A percentile compares a stretch with the other conserved stretches of the same genome.
phyloP scores from a whole-genome alignment of 345 rosid genomes.

The Erodium maritimum region DNA sequence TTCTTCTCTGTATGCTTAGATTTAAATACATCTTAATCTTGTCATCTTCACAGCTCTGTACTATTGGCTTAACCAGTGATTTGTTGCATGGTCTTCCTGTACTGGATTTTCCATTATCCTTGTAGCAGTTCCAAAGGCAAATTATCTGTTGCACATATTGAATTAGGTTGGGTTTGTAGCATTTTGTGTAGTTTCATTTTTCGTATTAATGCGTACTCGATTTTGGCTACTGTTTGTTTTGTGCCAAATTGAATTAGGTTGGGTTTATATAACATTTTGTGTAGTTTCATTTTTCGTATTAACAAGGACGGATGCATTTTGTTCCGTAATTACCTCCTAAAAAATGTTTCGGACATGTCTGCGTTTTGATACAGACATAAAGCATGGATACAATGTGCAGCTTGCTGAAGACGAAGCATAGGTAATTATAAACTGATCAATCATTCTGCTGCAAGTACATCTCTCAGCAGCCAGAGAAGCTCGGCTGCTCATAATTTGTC shows the following conservation, averaged over 20 bases:
- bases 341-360: conserved; percentile 5
- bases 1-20: too few relatives aligned
- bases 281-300: too few relatives aligned
- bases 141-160: background rate
- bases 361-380: conserved; percentile 41
- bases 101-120: background rate
- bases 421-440: background rate
- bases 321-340: conserved; percentile 10
- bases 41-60: too few relatives aligned
- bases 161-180: background rate
- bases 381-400: conserved; percentile 43
- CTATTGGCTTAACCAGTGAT: too few relatives aligned
- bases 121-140: background rate
- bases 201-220: background rate
- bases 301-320: background rate
- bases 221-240: background rate
- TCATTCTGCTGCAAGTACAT: background rate
- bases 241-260: background rate
- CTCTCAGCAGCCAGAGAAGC: background rate
- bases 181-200: background rate
- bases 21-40: too few relatives aligned
- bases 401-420: conserved; percentile 44
- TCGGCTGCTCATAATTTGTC: background rate
- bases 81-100: too few relatives aligned
- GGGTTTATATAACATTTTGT: background rate